Evolutionary conservation across 2,329 filamentous ascomycete genomes (phyloP).

Genomic region (Aspergillus hiratsukae): DNA sequence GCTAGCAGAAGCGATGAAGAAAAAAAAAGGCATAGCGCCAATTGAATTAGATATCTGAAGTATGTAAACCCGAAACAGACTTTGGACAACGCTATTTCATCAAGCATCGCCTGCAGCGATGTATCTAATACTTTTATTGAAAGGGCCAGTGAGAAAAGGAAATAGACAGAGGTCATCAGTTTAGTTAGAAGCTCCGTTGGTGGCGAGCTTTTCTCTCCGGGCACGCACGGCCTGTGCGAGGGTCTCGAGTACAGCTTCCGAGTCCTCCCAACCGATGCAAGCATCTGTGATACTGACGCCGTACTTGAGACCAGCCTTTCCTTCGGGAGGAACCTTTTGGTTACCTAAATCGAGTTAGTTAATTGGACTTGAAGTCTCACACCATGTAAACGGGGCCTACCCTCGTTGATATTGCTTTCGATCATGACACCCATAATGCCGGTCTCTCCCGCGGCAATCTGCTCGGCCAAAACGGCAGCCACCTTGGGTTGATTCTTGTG

Average conservation of each 20-base stretch:
- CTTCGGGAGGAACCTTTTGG: conserved; percentile 88
- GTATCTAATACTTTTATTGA: background rate
- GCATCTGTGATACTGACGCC: conserved; percentile 97
- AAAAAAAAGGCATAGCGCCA: background rate
- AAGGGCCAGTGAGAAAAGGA: background rate
- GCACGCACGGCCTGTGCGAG: conserved; percentile 77
- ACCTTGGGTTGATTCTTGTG: conserved; percentile 98
- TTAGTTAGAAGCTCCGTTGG: conserved; percentile 1
- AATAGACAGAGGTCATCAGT: background rate
- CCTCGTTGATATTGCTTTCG: conserved; percentile 94
- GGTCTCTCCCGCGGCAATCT: conserved; percentile 78
- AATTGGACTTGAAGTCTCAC: background rate
- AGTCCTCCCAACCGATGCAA: conserved; percentile 93
- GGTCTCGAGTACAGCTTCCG: conserved; percentile 68
- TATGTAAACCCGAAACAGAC: background rate
- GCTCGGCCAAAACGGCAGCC: conserved; percentile 71
- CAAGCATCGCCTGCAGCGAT: background rate
- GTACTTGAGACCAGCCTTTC: conserved; percentile 79
- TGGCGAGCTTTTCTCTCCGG: conserved; percentile 52
- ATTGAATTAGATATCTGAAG: background rate
- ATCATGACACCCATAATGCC: conserved; percentile 98
- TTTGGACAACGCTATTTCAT: background rate
- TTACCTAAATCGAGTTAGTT: conserved; percentile 46
- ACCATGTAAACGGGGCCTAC: conserved; percentile 41
- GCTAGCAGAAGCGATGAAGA: background rate